A percentile compares a stretch with the other conserved stretches of the same genome.
phyloP scores from a whole-genome alignment of 176 grass and related monocot species.

The Poa annua region DNA sequence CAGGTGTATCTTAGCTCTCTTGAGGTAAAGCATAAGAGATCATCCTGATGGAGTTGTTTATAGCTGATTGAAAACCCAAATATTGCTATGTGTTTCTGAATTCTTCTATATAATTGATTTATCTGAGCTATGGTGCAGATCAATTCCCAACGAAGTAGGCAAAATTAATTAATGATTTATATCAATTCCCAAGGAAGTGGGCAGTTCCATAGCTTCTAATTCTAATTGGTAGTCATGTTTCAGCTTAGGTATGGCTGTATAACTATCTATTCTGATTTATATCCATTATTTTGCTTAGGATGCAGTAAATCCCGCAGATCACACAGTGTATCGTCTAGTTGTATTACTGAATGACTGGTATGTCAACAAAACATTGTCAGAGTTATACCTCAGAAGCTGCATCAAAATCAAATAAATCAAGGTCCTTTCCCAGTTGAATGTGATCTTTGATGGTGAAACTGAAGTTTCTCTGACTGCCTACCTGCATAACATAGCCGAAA shows the following conservation, averaged over 20 bases:
- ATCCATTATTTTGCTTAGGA: background rate
- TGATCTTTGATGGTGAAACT: conserved; percentile 89
- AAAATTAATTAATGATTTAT: background rate
- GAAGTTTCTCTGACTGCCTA: conserved; percentile 75
- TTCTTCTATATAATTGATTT: too few relatives aligned
- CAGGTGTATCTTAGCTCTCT: conserved; percentile 9
- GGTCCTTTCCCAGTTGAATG: conserved; percentile 85
- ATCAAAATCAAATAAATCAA: conserved; percentile 98
- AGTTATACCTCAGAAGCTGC: conserved; percentile 84
- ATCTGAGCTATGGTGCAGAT: too few relatives aligned
- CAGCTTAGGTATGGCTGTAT: background rate
- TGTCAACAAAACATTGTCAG: background rate
- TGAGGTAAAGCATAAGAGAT: conserved; percentile 1
- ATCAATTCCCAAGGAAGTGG: background rate
- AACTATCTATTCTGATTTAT: conserved; percentile 3
- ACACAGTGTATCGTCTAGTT: background rate
- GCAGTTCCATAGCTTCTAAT: background rate
- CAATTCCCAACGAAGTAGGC: background rate
- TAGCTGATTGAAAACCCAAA: conserved; percentile 3
- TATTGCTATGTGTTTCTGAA: too few relatives aligned
- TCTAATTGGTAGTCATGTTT: conserved; percentile 14
- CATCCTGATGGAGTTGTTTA: background rate
- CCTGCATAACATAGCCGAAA: conserved; percentile 52
- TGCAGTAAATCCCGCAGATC: background rate
- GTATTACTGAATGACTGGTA: conserved; percentile 29